Evolutionary conservation across 2,329 filamentous ascomycete genomes (phyloP).

Genomic region (Cladorrhinum sp.): DNA sequence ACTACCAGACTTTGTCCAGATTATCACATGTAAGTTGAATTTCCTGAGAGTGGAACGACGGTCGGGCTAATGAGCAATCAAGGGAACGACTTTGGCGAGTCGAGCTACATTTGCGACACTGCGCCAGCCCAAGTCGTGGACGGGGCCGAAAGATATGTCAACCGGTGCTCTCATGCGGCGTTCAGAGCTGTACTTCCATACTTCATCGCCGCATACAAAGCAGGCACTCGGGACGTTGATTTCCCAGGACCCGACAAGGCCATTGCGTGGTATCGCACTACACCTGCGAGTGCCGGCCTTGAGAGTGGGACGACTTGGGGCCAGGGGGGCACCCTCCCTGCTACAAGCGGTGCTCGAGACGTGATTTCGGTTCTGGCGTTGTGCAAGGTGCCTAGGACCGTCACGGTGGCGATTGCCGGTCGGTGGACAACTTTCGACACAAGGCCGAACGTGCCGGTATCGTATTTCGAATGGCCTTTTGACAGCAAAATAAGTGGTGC

Average conservation of each 20-base stretch:
- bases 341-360: constrained; percentile 39
- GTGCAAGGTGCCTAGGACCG: constrained; percentile 32
- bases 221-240: constrained; percentile 35
- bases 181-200: constrained; percentile 49
- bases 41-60: not conserved
- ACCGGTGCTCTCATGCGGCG: constrained; percentile 46
- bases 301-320: constrained; percentile 41
- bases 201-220: constrained; percentile 50
- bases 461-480: constrained; percentile 39
- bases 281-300: constrained; percentile 31
- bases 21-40: constrained; percentile 46
- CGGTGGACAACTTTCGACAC: constrained; percentile 32
- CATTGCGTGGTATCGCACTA: constrained; percentile 44
- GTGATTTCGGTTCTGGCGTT: constrained; percentile 43
- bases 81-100: constrained; percentile 60
- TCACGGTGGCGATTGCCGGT: constrained; percentile 39
- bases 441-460: constrained; percentile 31
- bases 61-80: not conserved
- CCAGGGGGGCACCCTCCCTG: constrained; percentile 35
- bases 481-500: constrained; percentile 36
- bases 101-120: constrained; percentile 55
- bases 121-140: constrained; percentile 41
- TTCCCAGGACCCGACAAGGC: constrained; percentile 33
- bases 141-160: constrained; percentile 47
- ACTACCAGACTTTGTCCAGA: constrained; percentile 51